Conservation (phyloP, 257 asterid species). For the Rubia yunnanensis region DNA sequence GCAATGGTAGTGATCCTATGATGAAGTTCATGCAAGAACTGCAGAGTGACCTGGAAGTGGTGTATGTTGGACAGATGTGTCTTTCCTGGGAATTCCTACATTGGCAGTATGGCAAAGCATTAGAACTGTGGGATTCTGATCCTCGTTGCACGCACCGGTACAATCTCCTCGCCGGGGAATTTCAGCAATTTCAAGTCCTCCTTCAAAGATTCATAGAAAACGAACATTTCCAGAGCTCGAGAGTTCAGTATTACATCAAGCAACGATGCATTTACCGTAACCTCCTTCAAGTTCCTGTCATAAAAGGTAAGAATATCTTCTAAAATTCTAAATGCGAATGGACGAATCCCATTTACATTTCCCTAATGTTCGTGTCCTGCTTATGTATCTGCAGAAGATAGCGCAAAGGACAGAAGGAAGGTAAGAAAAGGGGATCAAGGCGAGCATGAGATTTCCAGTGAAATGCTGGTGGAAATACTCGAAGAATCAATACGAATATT, state of each 20-base stretch:
- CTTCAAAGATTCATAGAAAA: constrained; percentile 79
- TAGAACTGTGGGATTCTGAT: constrained; percentile 67
- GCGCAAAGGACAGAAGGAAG: constrained; percentile 36
- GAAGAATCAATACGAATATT: constrained; percentile 90
- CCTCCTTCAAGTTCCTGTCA: constrained; percentile 87
- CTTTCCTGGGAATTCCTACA: constrained; percentile 93
- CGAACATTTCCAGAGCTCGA: constrained; percentile 73
- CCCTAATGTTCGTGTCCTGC: background rate
- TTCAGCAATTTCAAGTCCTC: constrained; percentile 89
- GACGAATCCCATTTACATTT: background rate
- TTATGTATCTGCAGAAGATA: constrained; percentile 52
- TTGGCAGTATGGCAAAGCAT: constrained; percentile 75
- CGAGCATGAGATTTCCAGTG: constrained; percentile 54
- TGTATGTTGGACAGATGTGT: constrained; percentile 86
- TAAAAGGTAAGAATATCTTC: constrained; percentile 37
- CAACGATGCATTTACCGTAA: constrained; percentile 57
- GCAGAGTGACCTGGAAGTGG: constrained; percentile 71
- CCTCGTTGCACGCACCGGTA: constrained; percentile 46
- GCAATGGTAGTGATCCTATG: constrained; percentile 61
- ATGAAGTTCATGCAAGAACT: constrained; percentile 62
- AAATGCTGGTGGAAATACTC: constrained; percentile 65
- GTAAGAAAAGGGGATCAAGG: constrained; percentile 26
- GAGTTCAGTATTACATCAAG: constrained; percentile 53
- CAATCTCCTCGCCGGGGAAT: constrained; percentile 78
- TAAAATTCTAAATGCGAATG: background rate